Evolutionary conservation across 2,329 filamentous ascomycete species (phyloP), one percentile per base, ranked within the genome.

Genomic region (Xylaria sp.): DNA sequence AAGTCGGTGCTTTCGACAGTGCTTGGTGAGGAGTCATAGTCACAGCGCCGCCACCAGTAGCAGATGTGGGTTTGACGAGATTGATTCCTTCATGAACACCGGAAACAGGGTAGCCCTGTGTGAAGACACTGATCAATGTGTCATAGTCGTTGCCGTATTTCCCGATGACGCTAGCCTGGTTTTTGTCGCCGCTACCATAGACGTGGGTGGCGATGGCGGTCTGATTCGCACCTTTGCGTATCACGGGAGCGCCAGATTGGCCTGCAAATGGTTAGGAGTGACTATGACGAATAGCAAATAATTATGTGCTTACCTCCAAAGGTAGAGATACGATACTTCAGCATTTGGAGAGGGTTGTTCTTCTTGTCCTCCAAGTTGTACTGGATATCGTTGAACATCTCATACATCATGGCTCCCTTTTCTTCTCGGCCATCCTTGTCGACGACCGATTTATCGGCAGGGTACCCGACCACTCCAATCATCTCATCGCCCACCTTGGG

Each of bases 381-480:
- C 51, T 54, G 51, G 27, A 54, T 35, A 23, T 54, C 51, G 13
- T 43, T 54, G 38, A 54, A 54, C 51, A 54, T 43, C n/a, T 54
- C 51, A 23, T 54, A 54, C 51, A 54, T 54, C 38, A 54, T 11
- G 21, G 51, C 51, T 4, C 51, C 51, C 17, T 44, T 43, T 25
- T 54, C 51, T 40, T 54, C 51, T 31, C 51, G 51, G 3, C 51
- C 51, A 9, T 54, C 51, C 17, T 43, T 43, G 19, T 54, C 51
- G 17, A 21, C n/a, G 27, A 43, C 2, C 11, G 27, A 6, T 35
- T 54, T 54, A 29, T 54, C 51, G 29, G 51, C 37, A 25, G 51
- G 51, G 25, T 54, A 54, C 5, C 51, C 51, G 7, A 54, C 51
- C 8, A 54, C 51, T 1, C 51, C 51, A 41, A 54, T 31, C 51